A percentile compares a stretch with the other conserved stretches of the same genome.
phyloP scores from a whole-genome alignment of 2,329 filamentous ascomycete species.

The Rutstroemia sp. region DNA sequence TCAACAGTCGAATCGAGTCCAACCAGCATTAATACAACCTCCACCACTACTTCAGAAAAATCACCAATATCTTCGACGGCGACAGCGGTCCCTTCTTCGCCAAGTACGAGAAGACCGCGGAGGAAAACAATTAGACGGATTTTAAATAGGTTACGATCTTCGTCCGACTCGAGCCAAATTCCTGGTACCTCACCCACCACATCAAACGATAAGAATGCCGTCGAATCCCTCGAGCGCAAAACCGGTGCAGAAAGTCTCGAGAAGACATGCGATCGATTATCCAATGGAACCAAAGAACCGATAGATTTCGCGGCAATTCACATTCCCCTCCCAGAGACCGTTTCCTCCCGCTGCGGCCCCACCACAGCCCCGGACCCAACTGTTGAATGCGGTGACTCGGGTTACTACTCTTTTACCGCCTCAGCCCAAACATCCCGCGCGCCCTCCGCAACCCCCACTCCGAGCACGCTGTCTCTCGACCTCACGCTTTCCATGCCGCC shows the following conservation, averaged over 20 bases:
- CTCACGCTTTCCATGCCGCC: too few relatives aligned
- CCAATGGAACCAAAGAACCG: not conserved
- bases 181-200: not conserved
- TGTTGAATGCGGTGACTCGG: constrained; percentile 1
- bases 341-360: not conserved
- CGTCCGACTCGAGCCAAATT: not conserved
- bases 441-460: not conserved
- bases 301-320: constrained; percentile 9
- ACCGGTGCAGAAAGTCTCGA: not conserved
- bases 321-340: not conserved
- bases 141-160: not conserved
- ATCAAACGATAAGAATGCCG: not conserved
- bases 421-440: not conserved
- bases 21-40: not conserved
- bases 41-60: not conserved
- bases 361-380: not conserved
- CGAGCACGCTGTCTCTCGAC: too few relatives aligned
- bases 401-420: constrained; percentile 1
- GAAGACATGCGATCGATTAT: not conserved
- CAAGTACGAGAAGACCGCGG: not conserved
- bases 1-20: constrained; percentile 1
- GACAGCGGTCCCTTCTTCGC: not conserved
- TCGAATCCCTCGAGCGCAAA: not conserved
- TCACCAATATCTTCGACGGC: not conserved
- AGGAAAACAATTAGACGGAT: not conserved